Base-by-base conservation (phyloP, 2,329 filamentous ascomycete species). In the Colletotrichum cuscutae region DNA sequence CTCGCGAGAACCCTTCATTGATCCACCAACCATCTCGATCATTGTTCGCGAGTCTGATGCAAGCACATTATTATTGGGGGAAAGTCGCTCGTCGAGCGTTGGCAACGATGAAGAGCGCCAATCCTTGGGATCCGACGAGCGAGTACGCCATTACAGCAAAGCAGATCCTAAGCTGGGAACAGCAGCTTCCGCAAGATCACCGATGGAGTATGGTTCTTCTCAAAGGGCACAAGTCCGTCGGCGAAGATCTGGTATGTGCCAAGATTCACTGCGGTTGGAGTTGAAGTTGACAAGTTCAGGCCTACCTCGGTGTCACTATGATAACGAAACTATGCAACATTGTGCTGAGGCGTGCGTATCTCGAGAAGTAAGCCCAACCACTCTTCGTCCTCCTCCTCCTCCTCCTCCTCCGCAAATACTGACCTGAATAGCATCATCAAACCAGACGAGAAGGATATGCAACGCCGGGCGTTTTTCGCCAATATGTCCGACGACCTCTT, bases 291-390 rank as follows among this genome's bases (percentile, higher is more conserved):
- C 65, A 19, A 4, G 7, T 13, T 11, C 52, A 89, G 87, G 87
- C 86, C 1, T 90, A 90, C 76, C 82, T 89, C 12, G 86, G 86
- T 54, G 84, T 89, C 5, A 89, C 88, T 4, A 89, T 89, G 81
- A 85, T 88, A 66, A 84, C 87, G 2, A 84, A 88, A 3, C 83
- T 90, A 5, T 89, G 88, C 77, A 88, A 90, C 70, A 89, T 90
- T 66, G 85, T 90, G 15, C 79, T 89, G 26, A 84, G 88, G 22
- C 86, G 87, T 66, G 84, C 87, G n/a, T 89, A 89, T 76, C 76
- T 89, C 56, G 80, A 83, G 59, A 85, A 89, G 87, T 89, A 79
- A 62, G 84, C 75, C 11, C 15, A 19, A 24, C 6, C 9, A 22
- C 6, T 12, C 24, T 19, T n/a, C 28, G 9, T 5, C 7, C 30